These are phyloP conservation scores for Trichophyton verrucosum DNA, from an alignment of 2,329 filamentous ascomycete species.

Conservation along the genomic window DNA sequence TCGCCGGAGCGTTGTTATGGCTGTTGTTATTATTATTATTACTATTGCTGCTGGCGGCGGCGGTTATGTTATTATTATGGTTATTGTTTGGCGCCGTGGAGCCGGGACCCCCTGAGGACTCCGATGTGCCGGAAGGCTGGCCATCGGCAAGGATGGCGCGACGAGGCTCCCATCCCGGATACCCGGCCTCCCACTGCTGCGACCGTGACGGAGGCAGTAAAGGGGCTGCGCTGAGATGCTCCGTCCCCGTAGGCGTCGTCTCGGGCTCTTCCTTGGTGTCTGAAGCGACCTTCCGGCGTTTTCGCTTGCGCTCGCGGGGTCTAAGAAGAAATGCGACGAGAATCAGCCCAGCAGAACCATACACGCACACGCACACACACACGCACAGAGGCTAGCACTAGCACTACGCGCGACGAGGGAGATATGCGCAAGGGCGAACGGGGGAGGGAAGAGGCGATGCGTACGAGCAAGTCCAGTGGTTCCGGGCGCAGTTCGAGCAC, in stretches of 20 bases:
- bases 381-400: not conserved
- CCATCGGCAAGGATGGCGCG: conserved; percentile 9
- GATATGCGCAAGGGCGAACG: not conserved
- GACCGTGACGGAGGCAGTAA: conserved; percentile 8
- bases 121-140: conserved; percentile 8
- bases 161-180: conserved; percentile 9
- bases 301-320: conserved; percentile 15
- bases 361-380: not conserved
- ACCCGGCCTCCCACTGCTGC: conserved; percentile 9
- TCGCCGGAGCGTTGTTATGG: conserved; percentile 4
- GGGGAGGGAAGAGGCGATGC: not conserved
- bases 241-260: not conserved
- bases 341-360: not conserved
- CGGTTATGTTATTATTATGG: not conserved
- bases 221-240: conserved; percentile 5
- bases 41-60: not conserved
- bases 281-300: conserved; percentile 11
- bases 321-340: conserved; percentile 6
- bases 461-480: conserved; percentile 21
- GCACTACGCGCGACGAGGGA: not conserved
- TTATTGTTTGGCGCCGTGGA: conserved; percentile 5
- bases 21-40: not conserved
- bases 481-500: conserved; percentile 19
- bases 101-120: conserved; percentile 9
- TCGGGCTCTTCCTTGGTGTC: conserved; percentile 5